phyloP scores from a whole-genome alignment of 768 basidiomycete genomes.

The Suillus clintonianus region DNA sequence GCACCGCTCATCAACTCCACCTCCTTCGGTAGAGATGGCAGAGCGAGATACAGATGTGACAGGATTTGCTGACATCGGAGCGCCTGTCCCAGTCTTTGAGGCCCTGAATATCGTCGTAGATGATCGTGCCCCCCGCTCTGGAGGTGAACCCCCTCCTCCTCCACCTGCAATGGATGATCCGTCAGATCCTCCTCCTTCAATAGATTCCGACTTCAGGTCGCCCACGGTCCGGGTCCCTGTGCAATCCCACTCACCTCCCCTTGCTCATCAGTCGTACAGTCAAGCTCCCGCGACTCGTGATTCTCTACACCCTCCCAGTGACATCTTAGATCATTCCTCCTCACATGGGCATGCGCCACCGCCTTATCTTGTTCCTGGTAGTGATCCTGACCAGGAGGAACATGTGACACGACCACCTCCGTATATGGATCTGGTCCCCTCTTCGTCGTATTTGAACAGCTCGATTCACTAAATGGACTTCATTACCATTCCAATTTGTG shows the following conservation, averaged over 20 bases:
- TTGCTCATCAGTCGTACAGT: constrained; percentile 31
- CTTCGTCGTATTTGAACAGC: constrained; percentile 13
- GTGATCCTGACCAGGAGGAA: constrained; percentile 47
- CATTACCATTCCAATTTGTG: not conserved
- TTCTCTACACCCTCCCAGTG: constrained; percentile 33
- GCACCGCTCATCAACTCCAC: constrained; percentile 65
- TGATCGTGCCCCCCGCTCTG: constrained; percentile 33
- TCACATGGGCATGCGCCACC: constrained; percentile 70
- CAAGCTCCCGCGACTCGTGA: constrained; percentile 29
- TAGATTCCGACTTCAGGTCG: constrained; percentile 74
- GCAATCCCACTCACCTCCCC: constrained; percentile 28
- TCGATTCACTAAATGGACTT: not conserved
- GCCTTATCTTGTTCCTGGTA: constrained; percentile 67
- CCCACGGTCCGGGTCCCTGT: constrained; percentile 21
- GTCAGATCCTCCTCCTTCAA: constrained; percentile 84
- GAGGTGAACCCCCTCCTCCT: constrained; percentile 64
- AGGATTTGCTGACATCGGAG: constrained; percentile 57
- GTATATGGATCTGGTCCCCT: constrained; percentile 52
- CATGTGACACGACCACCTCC: constrained; percentile 61
- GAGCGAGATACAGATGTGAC: constrained; percentile 71
- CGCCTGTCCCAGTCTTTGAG: constrained; percentile 59
- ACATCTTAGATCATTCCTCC: constrained; percentile 36
- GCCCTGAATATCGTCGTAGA: constrained; percentile 57
- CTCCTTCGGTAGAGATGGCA: constrained; percentile 77
- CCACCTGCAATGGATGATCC: constrained; percentile 86